These are phyloP conservation scores for Agrocybe chaxingu DNA, from an alignment of 768 basidiomycete species.

Conservation along the genomic window DNA sequence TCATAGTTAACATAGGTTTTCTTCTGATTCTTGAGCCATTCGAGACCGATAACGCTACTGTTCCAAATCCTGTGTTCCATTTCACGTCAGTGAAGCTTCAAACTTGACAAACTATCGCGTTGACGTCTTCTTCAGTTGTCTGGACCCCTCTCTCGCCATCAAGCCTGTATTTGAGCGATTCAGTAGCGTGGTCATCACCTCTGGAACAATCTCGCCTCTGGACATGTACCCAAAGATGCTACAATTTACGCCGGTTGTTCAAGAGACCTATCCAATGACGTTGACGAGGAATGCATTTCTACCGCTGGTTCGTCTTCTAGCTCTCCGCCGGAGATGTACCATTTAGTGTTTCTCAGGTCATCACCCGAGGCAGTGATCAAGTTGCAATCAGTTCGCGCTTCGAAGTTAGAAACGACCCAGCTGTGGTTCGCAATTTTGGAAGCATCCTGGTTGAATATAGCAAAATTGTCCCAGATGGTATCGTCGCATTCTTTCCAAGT, in stretches of 20 bases:
- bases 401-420: slow-evolving; percentile 98
- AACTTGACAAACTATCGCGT: slow-evolving; percentile 2
- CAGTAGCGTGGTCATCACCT: slow-evolving; percentile 97
- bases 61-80: slow-evolving; percentile 98
- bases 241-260: slow-evolving; percentile 94
- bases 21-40: slow-evolving; percentile 96
- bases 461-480: slow-evolving; percentile 96
- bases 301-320: slow-evolving; percentile 63
- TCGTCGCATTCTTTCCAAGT: slow-evolving; percentile 98
- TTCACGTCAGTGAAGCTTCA: slow-evolving; percentile 59
- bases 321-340: slow-evolving; percentile 2
- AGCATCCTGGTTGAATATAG: slow-evolving; percentile 98
- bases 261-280: slow-evolving; percentile 98
- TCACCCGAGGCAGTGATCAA: slow-evolving; percentile 97
- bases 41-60: slow-evolving; percentile 97
- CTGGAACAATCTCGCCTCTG: slow-evolving; percentile 95
- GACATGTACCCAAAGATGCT: slow-evolving; percentile 99
- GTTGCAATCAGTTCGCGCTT: slow-evolving; percentile 98
- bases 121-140: slow-evolving; percentile 57
- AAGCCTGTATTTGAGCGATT: slow-evolving; percentile 98
- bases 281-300: slow-evolving; percentile 94
- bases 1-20: slow-evolving; percentile 59
- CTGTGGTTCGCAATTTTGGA: slow-evolving; percentile 98
- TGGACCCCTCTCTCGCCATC: slow-evolving; percentile 96
- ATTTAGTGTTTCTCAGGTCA: slow-evolving; percentile 58